Conservation (phyloP, 176 grass and related monocot genomes). For the Carex littledalei region DNA sequence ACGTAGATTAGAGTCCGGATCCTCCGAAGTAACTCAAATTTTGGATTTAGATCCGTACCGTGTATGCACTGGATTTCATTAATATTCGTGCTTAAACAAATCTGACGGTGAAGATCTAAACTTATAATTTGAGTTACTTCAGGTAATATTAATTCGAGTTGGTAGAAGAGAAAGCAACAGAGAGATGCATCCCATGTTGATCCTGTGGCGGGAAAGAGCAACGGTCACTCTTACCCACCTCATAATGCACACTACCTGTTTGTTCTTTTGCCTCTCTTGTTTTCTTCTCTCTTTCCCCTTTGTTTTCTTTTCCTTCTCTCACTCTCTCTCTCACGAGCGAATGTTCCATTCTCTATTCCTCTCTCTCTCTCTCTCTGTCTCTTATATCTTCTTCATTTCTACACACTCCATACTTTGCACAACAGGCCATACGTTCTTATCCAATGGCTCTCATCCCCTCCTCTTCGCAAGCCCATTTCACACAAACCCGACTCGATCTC, state of each 20-base stretch:
- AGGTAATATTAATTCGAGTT: not conserved
- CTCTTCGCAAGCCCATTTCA: not conserved
- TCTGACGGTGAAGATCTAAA: too few relatives aligned
- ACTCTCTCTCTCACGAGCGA: not conserved
- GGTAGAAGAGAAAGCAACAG: not conserved
- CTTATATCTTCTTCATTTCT: not conserved
- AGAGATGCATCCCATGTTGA: not conserved
- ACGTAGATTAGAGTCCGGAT: too few relatives aligned
- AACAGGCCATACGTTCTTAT: not conserved
- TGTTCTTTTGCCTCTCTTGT: conserved; percentile 18
- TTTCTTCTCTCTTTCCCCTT: not conserved
- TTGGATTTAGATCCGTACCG: too few relatives aligned
- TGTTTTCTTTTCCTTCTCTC: not conserved
- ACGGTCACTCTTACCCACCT: not conserved
- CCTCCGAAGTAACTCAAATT: too few relatives aligned
- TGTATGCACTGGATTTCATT: too few relatives aligned
- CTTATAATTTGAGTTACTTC: too few relatives aligned
- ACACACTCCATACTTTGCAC: not conserved
- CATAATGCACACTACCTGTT: conserved; percentile 9
- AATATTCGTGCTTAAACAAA: too few relatives aligned
- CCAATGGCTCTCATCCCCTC: conserved; percentile 2
- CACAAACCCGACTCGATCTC: not conserved
- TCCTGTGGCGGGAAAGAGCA: not conserved
- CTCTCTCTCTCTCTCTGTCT: not conserved
- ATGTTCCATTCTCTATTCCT: not conserved